phyloP scores from a whole-genome alignment of 345 rosid genomes.

The Brassica carinata region DNA sequence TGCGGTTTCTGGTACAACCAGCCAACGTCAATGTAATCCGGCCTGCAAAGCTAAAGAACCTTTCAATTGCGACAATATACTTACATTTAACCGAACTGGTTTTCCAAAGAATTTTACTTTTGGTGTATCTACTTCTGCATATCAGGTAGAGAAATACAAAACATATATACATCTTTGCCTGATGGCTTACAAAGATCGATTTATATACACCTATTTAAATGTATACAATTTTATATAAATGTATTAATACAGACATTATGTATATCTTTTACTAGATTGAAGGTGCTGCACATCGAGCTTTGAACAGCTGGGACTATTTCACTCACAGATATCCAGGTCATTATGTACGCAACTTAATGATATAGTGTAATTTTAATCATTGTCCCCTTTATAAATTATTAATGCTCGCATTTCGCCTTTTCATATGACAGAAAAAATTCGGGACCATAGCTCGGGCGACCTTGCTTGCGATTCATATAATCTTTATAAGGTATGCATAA shows the following conservation, averaged over 20 bases:
- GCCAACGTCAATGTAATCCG: neutral
- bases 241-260: neutral
- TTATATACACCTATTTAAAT: neutral
- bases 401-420: neutral
- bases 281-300: conserved; percentile 28
- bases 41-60: conserved; percentile 15
- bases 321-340: conserved; percentile 35
- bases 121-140: conserved; percentile 29
- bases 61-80: conserved; percentile 2
- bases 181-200: neutral
- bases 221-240: neutral
- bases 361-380: neutral
- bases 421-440: neutral
- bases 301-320: conserved; percentile 25
- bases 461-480: conserved; percentile 8
- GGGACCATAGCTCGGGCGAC: neutral
- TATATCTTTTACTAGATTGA: conserved; percentile 5
- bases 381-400: neutral
- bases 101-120: conserved; percentile 11
- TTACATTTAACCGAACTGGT: conserved; percentile 9
- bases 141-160: neutral
- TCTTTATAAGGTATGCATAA: neutral
- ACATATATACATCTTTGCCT: neutral
- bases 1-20: neutral
- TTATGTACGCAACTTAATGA: neutral